Conservation (phyloP, 495 filamentous ascomycete species). For the Terfezia boudieri region DNA sequence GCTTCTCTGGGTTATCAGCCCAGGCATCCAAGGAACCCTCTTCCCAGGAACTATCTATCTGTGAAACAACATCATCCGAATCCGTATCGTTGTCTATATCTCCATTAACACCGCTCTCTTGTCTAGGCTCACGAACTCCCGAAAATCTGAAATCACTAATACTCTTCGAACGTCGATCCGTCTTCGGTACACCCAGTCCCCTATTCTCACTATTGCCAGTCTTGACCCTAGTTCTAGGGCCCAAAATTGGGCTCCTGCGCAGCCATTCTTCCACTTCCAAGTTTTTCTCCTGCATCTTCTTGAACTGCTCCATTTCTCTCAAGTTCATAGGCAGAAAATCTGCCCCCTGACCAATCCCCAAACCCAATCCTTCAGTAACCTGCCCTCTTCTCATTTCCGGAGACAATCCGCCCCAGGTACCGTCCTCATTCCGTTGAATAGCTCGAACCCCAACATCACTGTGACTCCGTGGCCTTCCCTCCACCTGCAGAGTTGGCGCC, state of each 20-base stretch:
- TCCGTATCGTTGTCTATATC: constrained; percentile 1
- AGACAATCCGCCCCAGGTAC: background rate
- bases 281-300: constrained; percentile 6
- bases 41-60: constrained; percentile 4
- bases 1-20: constrained; percentile 4
- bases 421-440: background rate
- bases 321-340: constrained; percentile 10
- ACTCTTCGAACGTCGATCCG: constrained; percentile 9
- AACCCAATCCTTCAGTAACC: background rate
- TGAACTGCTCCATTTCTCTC: constrained; percentile 10
- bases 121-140: background rate
- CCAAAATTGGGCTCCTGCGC: background rate
- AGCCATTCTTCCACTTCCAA: constrained; percentile 17
- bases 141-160: constrained; percentile 7
- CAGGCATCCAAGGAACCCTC: constrained; percentile 13
- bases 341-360: background rate
- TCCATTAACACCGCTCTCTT: background rate
- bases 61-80: constrained; percentile 13
- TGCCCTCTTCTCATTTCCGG: background rate
- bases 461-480: background rate
- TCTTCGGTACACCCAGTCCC: constrained; percentile 5
- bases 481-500: background rate
- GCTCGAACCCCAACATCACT: background rate
- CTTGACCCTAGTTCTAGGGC: background rate
- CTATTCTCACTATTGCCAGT: background rate